Evolutionary conservation across 106 monocot genomes (phyloP).

Genomic region (Platanthera zijinensis): DNA sequence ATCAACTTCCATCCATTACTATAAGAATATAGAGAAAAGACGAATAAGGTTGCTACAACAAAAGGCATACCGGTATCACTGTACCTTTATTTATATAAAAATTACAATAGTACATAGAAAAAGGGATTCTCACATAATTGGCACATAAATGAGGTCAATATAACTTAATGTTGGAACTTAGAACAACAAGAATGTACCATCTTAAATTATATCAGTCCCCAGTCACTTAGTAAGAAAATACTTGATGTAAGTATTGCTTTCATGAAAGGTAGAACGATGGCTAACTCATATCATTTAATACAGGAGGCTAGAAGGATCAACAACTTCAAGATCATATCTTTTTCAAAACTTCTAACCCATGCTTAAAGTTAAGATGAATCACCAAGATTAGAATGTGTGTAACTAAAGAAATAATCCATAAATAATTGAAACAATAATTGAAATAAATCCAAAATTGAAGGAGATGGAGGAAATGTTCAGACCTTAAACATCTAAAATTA

Average conservation of each 20-base stretch:
- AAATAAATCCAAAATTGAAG: no score
- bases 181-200: background rate
- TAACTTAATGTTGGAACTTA: background rate
- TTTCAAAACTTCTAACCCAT: no score
- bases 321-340: no score
- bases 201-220: background rate
- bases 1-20: background rate
- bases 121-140: background rate
- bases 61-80: background rate
- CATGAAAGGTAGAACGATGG: background rate
- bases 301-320: no score
- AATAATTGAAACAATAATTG: no score
- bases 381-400: no score
- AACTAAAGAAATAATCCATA: no score
- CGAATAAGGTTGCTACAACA: background rate
- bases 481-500: no score
- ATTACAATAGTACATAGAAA: background rate
- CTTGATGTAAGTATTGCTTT: background rate
- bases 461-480: no score
- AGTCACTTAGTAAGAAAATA: background rate
- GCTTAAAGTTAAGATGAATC: no score
- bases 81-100: background rate
- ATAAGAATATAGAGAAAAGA: background rate
- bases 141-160: background rate
- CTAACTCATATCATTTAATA: background rate